These are phyloP conservation scores for Auricularia sp. DNA, from an alignment of 768 basidiomycete genomes.

Conservation along the genomic window DNA sequence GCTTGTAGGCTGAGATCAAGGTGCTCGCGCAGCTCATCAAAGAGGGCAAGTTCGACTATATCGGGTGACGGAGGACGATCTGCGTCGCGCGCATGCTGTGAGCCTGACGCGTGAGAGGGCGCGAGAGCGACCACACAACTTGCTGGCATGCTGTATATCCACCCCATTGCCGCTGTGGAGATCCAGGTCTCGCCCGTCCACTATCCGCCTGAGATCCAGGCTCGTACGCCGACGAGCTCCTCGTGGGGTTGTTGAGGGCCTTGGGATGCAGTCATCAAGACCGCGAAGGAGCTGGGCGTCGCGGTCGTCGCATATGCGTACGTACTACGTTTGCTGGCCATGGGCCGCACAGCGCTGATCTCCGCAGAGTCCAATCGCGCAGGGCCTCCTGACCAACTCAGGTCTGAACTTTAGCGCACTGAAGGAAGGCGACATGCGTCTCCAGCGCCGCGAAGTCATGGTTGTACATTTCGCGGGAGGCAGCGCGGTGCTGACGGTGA, in stretches of 20 bases:
- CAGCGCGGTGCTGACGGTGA: slow-evolving; percentile 9
- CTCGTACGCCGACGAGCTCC: slow-evolving; percentile 18
- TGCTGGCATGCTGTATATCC: slow-evolving; percentile 17
- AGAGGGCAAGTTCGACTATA: slow-evolving; percentile 50
- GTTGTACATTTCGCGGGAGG: slow-evolving; percentile 3
- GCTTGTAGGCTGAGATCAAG: slow-evolving; percentile 12
- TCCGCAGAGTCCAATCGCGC: slow-evolving; percentile 37
- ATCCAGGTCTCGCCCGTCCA: slow-evolving; percentile 59
- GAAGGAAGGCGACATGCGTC: slow-evolving; percentile 33
- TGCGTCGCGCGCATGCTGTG: slow-evolving; percentile 32
- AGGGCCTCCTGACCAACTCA: slow-evolving; percentile 42
- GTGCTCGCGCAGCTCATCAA: slow-evolving; percentile 35
- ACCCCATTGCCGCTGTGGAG: slow-evolving; percentile 50
- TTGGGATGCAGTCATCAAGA: slow-evolving; percentile 34
- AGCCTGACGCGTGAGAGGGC: slow-evolving; percentile 11
- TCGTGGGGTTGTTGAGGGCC: neutral
- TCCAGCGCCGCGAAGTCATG: slow-evolving; percentile 21
- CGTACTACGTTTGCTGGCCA: slow-evolving; percentile 7
- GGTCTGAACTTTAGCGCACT: slow-evolving; percentile 32
- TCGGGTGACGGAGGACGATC: slow-evolving; percentile 40
- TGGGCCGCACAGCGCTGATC: too few relatives aligned
- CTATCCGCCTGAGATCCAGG: slow-evolving; percentile 41
- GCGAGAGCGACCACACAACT: neutral
- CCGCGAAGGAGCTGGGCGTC: slow-evolving; percentile 44
- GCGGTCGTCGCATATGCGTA: slow-evolving; percentile 51